phyloP scores from a whole-genome alignment of 2,329 filamentous ascomycete species.

The Aspergillus ochraceus region DNA sequence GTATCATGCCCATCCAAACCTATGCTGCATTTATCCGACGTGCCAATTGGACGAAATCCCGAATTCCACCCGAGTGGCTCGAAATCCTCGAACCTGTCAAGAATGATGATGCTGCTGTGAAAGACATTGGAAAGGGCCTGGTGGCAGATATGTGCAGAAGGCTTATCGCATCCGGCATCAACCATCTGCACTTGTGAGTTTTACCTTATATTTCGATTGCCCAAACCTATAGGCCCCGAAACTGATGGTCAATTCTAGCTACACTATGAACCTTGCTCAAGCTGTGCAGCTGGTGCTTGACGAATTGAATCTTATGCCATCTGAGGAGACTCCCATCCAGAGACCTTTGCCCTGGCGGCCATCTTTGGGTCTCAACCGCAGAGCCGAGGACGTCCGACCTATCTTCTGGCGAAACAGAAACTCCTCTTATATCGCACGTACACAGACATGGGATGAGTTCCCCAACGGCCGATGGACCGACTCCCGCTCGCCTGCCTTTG shows the following conservation, averaged over 20 bases:
- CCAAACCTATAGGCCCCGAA: background rate
- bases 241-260: constrained; percentile 46
- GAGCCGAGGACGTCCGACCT: constrained; percentile 92
- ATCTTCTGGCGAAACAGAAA: constrained; percentile 99
- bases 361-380: constrained; percentile 82
- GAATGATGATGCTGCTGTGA: constrained; percentile 91
- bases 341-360: constrained; percentile 96
- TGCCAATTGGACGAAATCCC: constrained; percentile 87
- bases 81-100: constrained; percentile 85
- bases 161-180: constrained; percentile 77
- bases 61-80: constrained; percentile 78
- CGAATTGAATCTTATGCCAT: constrained; percentile 79
- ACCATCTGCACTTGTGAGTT: constrained; percentile 82
- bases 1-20: constrained; percentile 92
- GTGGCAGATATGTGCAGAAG: constrained; percentile 88
- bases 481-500: constrained; percentile 91
- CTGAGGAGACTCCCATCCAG: constrained; percentile 73
- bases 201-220: background rate
- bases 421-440: constrained; percentile 91
- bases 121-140: constrained; percentile 82
- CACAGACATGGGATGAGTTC: constrained; percentile 98
- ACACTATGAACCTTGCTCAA: constrained; percentile 98
- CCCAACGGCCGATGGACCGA: constrained; percentile 99
- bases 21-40: constrained; percentile 89
- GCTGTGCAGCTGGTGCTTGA: constrained; percentile 92